Percentiles rank a stretch among this genome's conserved stretches.
Evolutionary conservation across 2,329 filamentous ascomycete species (phyloP).

Genomic region (Aspergillus fijiensis): DNA sequence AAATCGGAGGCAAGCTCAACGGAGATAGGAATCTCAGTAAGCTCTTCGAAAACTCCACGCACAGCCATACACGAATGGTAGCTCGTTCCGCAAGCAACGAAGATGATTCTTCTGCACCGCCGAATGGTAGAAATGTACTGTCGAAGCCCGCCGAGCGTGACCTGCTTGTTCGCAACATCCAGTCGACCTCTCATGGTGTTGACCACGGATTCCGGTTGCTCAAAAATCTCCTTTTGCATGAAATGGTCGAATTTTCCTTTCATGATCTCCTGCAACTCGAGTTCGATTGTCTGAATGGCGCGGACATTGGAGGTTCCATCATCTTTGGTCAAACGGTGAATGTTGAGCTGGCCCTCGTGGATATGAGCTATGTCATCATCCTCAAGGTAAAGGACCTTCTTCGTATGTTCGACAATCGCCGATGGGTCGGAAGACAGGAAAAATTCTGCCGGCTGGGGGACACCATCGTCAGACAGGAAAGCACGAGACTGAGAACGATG

Average conservation of each 20-base stretch:
- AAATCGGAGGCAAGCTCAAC: slow-evolving; percentile 98
- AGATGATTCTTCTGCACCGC: slow-evolving; percentile 94
- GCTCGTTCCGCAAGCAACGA: slow-evolving; percentile 97
- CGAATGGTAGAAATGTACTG: slow-evolving; percentile 97
- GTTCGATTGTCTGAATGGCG: slow-evolving; percentile 96
- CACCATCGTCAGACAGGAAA: slow-evolving; percentile 97
- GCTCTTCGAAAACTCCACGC: slow-evolving; percentile 93
- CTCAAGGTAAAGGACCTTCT: slow-evolving; percentile 99
- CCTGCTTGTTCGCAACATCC: slow-evolving; percentile 87
- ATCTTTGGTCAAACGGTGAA: slow-evolving; percentile 95
- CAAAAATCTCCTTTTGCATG: slow-evolving; percentile 99
- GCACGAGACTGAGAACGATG: slow-evolving; percentile 98
- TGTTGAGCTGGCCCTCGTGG: slow-evolving; percentile 97
- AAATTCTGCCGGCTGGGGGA: slow-evolving; percentile 97
- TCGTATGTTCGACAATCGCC: slow-evolving; percentile 98
- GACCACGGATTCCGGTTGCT: slow-evolving; percentile 98
- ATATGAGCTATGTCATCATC: slow-evolving; percentile 99
- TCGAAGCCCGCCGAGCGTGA: slow-evolving; percentile 91
- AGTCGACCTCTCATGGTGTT: slow-evolving; percentile 99
- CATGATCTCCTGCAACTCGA: slow-evolving; percentile 99
- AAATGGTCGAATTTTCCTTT: slow-evolving; percentile 99
- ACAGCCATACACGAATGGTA: slow-evolving; percentile 99
- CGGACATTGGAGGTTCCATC: slow-evolving; percentile 96
- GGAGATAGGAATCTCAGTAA: slow-evolving; percentile 95
- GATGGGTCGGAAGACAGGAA: slow-evolving; percentile 98